Base-by-base conservation (phyloP, 495 filamentous ascomycete species). In the Extremus antarcticus region DNA sequence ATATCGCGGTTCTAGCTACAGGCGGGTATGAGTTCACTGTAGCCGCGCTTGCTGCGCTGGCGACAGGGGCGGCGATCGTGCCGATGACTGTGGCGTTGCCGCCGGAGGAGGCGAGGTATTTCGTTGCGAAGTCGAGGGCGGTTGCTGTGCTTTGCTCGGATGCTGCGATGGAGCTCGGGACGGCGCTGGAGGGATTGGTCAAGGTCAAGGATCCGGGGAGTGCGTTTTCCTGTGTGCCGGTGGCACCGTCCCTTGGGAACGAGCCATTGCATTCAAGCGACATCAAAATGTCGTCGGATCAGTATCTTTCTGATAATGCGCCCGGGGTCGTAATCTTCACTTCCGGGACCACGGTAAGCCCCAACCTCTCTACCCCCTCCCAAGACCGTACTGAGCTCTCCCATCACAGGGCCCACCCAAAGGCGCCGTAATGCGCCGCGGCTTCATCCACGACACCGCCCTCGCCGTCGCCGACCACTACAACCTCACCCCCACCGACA, bases 11-110 rank as follows among this genome's bases (percentile, higher is more conserved):
- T 2, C 57, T 77, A 17, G 73, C 71, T 2, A 65, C 73, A 0
- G 74, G 74, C 0, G 71, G 74, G 0, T 77, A 76, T 57, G 74
- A 76, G 50, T 77, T 72, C 32, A 66, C 72, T 0, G 72, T 76
- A 9, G 73, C 68, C 0, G 70, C 75, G 49, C 62, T 75, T 15
- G 69, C 73, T 0, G 69, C 72, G 11, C 62, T 75, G 13, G 72
- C 74, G 0, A 29, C 74, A 0, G 73, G 74, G 1, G 73, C 72
- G 1, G 74, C 74, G 0, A 62, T 64, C 0, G 68, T 70, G 15
- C 68, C 68, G 11, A 57, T 70, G 38, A 63, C 59, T 9, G 63
- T 65, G 25, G 65, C 59, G 8, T 48, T 70, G 0, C 73, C 73
- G 0, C 55, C 69, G 3, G 65, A 70, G 51, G 74, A 77, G 63